Base-by-base conservation (phyloP, 257 asterid genomes). In the Solanum corneliomulleri region DNA sequence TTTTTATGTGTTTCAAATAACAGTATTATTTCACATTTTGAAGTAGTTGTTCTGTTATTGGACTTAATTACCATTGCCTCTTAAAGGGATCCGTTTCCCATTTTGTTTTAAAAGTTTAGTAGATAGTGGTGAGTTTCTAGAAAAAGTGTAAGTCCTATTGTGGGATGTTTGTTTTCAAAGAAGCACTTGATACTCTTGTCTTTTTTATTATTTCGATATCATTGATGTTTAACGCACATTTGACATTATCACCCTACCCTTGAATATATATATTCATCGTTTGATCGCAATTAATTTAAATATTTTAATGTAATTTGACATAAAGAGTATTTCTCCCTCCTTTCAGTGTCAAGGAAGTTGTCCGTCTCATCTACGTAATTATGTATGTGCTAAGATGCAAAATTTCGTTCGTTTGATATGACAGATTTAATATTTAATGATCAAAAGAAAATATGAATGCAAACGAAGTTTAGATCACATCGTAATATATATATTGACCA, bases 141-240 rank as follows among this genome's bases (percentile, higher is more conserved):
- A 92, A 90, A 90, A 90, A 68, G 31, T 64, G 72, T 1, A 45
- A 56, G 82, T 72, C 77, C 87, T 21, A 88, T 77, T 85, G 66
- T 47, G 89, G 87, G 92, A 90, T 92, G 92, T 88, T 91, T 86
- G 91, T 92, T 90, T 35, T 92, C 95, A 93, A 93, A 86, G 86
- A 76, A 12, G 42, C 88, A 85, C 84, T 89, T 91, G 91, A 93
- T 91, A 85, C 87, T 84, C 27, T 78, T 85, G 89, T 88, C 84
- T 82, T 86, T 85, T 39, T n/a, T 70, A 86, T 35, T 88, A 87
- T 76, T 68, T 78, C 80, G 88, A 86, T 88, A 90, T 82, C 85
- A 78, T 88, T 93, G 92, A 87, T 92, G 91, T 92, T 81, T 89
- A 91, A 90, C 92, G 85, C 93, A 92, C 91, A 92, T 45, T 45